Evolutionary conservation across 1,284 basidiomycete species (phyloP).

Genomic region (Boletus semigastroideus): DNA sequence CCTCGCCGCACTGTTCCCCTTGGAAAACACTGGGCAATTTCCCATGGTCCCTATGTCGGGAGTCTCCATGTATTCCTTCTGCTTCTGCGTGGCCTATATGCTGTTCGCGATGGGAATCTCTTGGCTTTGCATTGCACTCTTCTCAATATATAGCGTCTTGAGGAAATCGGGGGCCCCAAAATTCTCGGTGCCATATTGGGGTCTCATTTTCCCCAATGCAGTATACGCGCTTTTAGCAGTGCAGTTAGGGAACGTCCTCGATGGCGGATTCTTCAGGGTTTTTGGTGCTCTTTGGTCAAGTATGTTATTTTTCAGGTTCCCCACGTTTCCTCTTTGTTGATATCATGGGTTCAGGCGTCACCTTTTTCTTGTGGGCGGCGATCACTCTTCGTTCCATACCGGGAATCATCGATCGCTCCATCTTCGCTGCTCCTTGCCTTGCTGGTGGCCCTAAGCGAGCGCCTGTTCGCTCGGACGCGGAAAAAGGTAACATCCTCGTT

Average conservation of each 20-base stretch:
- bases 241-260: slow-evolving; percentile 44
- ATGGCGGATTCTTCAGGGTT: slow-evolving; percentile 45
- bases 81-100: slow-evolving; percentile 41
- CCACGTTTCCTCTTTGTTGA: slow-evolving; percentile 4
- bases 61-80: slow-evolving; percentile 39
- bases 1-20: slow-evolving; percentile 42
- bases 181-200: slow-evolving; percentile 49
- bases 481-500: slow-evolving; percentile 4
- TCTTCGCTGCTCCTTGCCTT: slow-evolving; percentile 46
- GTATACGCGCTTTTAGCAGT: slow-evolving; percentile 48
- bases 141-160: slow-evolving; percentile 35
- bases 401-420: slow-evolving; percentile 41
- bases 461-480: slow-evolving; percentile 8
- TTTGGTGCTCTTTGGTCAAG: slow-evolving; percentile 39
- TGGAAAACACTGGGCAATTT: slow-evolving; percentile 33
- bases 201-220: slow-evolving; percentile 51
- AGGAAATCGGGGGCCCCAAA: slow-evolving; percentile 28
- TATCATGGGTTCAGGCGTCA: slow-evolving; percentile 30
- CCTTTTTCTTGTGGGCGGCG: slow-evolving; percentile 47
- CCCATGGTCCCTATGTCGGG: slow-evolving; percentile 34
- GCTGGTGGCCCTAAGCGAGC: slow-evolving; percentile 5
- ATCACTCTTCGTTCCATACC: slow-evolving; percentile 42
- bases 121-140: slow-evolving; percentile 42
- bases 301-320: slow-evolving; percentile 14
- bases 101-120: slow-evolving; percentile 49